These are phyloP conservation scores for Mortierella sp. DNA, from an alignment of 371 early-diverging fungal genomes.

Conservation along the genomic window DNA sequence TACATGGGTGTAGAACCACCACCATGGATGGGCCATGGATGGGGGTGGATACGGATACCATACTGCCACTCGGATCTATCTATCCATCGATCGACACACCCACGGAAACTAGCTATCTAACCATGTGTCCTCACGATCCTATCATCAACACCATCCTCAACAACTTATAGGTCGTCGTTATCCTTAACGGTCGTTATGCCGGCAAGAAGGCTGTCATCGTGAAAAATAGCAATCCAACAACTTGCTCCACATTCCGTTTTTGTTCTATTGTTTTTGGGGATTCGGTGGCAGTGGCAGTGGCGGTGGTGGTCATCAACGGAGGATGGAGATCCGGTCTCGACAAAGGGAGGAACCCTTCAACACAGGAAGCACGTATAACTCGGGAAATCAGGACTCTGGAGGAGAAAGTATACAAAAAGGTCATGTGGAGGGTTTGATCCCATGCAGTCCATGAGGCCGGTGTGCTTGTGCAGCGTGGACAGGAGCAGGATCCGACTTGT, in stretches of 20 bases:
- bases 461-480: neutral
- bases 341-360: neutral
- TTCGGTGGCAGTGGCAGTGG: neutral
- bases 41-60: neutral
- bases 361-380: neutral
- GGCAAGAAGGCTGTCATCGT: conserved; percentile 99
- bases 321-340: neutral
- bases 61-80: neutral
- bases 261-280: conserved; percentile 6
- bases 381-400: neutral
- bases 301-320: neutral
- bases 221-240: conserved; percentile 79
- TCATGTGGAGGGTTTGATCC: conserved; percentile 13
- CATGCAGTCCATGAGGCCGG: neutral
- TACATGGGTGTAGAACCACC: conserved; percentile 2
- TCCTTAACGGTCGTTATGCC: conserved; percentile 98
- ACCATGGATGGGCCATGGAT: conserved; percentile 4
- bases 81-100: conserved; percentile 14
- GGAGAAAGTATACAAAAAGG: neutral
- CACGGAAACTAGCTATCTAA: conserved; percentile 9
- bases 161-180: conserved; percentile 88
- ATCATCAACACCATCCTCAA: neutral
- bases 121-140: neutral
- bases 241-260: conserved; percentile 20
- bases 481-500: conserved; percentile 12